Evolutionary conservation across 352 stramenopile species (phyloP).

Genomic region (Globisporangium mamillatum): DNA sequence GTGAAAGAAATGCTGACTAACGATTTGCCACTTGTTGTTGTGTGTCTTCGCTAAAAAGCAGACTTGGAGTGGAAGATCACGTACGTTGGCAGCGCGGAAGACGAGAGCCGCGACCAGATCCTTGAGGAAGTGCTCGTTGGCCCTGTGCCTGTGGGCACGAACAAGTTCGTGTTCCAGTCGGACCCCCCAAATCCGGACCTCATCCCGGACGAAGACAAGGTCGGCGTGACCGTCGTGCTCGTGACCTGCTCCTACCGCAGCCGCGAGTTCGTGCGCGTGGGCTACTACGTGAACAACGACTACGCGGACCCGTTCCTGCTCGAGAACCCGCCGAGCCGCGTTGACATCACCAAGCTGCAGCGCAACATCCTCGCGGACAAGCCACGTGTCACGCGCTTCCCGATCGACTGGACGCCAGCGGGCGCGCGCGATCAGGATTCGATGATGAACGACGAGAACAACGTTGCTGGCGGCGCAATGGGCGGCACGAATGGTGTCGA

Average conservation of each 20-base stretch:
- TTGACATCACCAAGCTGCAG: slow-evolving; percentile 92
- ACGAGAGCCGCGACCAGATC: slow-evolving; percentile 95
- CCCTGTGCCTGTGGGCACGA: slow-evolving; percentile 96
- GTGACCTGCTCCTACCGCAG: slow-evolving; percentile 98
- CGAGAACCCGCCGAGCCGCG: slow-evolving; percentile 68
- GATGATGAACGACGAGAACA: slow-evolving; percentile 40
- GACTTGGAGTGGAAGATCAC: slow-evolving; percentile 99
- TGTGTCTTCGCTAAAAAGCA: slow-evolving; percentile 31
- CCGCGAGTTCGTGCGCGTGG: slow-evolving; percentile 95
- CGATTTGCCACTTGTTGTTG: slow-evolving; percentile 4
- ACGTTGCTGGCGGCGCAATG: slow-evolving; percentile 13
- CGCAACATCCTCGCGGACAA: slow-evolving; percentile 98
- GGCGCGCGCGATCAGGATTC: slow-evolving; percentile 42
- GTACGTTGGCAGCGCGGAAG: slow-evolving; percentile 97
- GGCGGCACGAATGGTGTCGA: slow-evolving; percentile 25
- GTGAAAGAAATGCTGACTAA: slow-evolving; percentile 1
- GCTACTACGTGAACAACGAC: slow-evolving; percentile 99
- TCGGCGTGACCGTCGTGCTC: slow-evolving; percentile 98
- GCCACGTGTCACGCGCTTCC: slow-evolving; percentile 93
- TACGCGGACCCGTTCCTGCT: slow-evolving; percentile 90
- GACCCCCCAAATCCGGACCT: slow-evolving; percentile 89
- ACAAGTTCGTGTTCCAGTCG: slow-evolving; percentile 99
- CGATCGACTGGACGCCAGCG: slow-evolving; percentile 94
- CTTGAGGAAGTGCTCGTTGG: slow-evolving; percentile 98
- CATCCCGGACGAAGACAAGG: slow-evolving; percentile 95